Conservation (phyloP, 306 rosid genomes). For the Gastrolobium bilobum region DNA sequence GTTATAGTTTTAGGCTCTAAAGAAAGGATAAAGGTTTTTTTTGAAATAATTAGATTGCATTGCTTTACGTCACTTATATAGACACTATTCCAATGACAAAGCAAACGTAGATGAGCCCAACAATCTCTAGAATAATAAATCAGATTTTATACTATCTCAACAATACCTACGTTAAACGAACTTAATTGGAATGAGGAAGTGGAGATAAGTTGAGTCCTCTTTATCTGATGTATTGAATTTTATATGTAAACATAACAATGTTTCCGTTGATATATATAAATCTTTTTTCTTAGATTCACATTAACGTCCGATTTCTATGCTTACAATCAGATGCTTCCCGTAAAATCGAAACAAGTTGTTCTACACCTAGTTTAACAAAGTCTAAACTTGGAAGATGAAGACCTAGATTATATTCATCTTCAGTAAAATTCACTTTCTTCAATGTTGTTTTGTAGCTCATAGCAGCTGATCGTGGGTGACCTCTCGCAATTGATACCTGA, state of each 20-base stretch:
- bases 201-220: background rate
- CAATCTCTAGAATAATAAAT: too few relatives aligned
- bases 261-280: background rate
- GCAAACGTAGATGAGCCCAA: too few relatives aligned
- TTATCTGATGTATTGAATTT: background rate
- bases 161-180: background rate
- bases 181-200: constrained; percentile 10
- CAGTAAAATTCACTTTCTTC: constrained; percentile 59
- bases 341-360: constrained; percentile 63
- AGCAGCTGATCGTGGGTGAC: constrained; percentile 72
- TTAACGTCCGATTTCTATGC: constrained; percentile 32
- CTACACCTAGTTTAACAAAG: constrained; percentile 59
- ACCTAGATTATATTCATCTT: constrained; percentile 63
- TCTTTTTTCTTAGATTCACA: constrained; percentile 22
- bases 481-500: constrained; percentile 79
- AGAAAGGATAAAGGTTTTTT: too few relatives aligned
- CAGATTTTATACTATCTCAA: too few relatives aligned
- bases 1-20: too few relatives aligned
- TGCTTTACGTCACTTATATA: too few relatives aligned
- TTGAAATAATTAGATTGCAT: too few relatives aligned
- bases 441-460: constrained; percentile 63
- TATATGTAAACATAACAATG: background rate
- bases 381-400: constrained; percentile 76
- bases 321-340: constrained; percentile 36
- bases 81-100: too few relatives aligned